Percentiles rank a stretch among this genome's conserved stretches.
Evolutionary conservation across 148 eudicot species (phyloP).

Genomic region (Rhododendron griersonianum): DNA sequence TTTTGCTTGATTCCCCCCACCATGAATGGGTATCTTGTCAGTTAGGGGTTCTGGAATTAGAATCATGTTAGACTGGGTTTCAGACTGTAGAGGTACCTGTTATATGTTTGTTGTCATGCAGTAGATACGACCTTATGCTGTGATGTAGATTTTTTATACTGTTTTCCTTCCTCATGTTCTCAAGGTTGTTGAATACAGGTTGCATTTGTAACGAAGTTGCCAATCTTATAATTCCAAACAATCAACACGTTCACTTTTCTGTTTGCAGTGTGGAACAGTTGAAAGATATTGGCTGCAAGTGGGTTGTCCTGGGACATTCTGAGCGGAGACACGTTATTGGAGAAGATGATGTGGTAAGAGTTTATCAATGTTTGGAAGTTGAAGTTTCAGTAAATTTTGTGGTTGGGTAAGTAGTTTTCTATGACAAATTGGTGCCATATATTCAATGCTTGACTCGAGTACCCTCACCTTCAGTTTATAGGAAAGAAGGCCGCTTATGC

Average conservation of each 20-base stretch:
- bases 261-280: conserved; percentile 68
- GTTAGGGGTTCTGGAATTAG: neutral
- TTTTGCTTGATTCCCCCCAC: neutral
- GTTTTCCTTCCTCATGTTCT: neutral
- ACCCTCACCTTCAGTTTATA: conserved; percentile 58
- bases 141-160: neutral
- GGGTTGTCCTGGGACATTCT: conserved; percentile 98
- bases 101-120: neutral
- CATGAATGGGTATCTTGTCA: neutral
- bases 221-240: neutral
- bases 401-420: neutral
- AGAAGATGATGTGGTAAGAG: conserved; percentile 67
- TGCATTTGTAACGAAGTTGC: neutral
- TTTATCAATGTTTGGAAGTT: neutral
- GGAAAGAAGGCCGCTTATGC: conserved; percentile 96
- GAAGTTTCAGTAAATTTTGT: neutral
- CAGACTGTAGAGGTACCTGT: neutral
- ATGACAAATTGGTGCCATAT: neutral
- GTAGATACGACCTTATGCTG: neutral
- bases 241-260: neutral
- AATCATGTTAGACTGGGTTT: neutral
- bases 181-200: neutral
- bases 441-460: conserved; percentile 10
- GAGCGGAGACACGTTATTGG: conserved; percentile 85
- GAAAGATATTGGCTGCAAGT: conserved; percentile 85